A percentile compares a stretch with the other conserved stretches of the same genome.
phyloP scores from a whole-genome alignment of 192 early-diverging fungal genomes.

The Entomortierella beljakovae region DNA sequence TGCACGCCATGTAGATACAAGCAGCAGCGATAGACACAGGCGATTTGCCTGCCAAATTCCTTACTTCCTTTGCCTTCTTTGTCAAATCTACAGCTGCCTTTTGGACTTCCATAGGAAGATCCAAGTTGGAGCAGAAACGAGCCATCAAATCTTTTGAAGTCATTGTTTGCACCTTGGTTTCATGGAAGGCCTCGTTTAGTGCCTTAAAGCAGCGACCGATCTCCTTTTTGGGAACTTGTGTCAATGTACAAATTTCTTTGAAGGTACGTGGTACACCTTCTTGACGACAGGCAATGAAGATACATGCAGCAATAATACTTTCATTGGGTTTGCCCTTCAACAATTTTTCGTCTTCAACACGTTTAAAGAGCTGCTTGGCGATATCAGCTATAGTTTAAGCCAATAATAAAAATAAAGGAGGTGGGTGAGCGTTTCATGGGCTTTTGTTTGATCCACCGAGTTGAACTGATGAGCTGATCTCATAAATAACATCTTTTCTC shows the following conservation, averaged over 20 bases:
- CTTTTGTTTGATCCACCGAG: not conserved
- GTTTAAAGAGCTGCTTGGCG: constrained; percentile 91
- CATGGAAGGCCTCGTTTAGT: constrained; percentile 64
- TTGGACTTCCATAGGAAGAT: constrained; percentile 73
- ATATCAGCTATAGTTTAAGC: constrained; percentile 59
- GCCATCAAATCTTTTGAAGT: constrained; percentile 79
- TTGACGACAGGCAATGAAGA: constrained; percentile 93
- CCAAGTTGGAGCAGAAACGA: constrained; percentile 85
- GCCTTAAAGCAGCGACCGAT: constrained; percentile 88
- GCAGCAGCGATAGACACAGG: constrained; percentile 94
- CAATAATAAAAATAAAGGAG: not conserved
- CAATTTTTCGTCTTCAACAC: constrained; percentile 85
- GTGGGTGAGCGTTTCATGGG: not conserved
- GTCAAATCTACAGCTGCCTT: constrained; percentile 79
- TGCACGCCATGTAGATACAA: constrained; percentile 88
- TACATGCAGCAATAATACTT: constrained; percentile 89
- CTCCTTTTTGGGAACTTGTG: constrained; percentile 93
- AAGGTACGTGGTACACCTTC: constrained; percentile 88
- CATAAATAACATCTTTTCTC: not conserved
- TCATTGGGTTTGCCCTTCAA: constrained; percentile 85
- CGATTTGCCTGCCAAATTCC: constrained; percentile 88
- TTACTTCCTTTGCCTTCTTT: constrained; percentile 78
- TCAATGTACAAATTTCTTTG: constrained; percentile 92
- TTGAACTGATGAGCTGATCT: too few species aligned
- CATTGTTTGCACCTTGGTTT: constrained; percentile 72